phyloP scores from a whole-genome alignment of 2,329 filamentous ascomycete species.

The Xylaria hypoxylon region DNA sequence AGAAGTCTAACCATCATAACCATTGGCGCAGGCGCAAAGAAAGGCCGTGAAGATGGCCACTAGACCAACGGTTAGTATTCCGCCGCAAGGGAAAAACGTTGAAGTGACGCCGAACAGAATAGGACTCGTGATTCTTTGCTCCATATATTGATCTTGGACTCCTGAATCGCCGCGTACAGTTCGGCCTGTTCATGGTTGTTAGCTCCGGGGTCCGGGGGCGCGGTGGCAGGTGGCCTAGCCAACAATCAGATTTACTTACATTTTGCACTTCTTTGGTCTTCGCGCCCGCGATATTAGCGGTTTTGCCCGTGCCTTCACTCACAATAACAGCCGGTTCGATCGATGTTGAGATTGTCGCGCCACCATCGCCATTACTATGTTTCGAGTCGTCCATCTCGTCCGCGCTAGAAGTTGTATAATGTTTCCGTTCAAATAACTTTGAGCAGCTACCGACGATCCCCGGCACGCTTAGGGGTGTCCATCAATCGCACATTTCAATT shows the following conservation, averaged over 20 bases:
- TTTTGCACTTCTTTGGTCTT: constrained; percentile 58
- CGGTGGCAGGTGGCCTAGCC: neutral
- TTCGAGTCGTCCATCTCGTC: constrained; percentile 30
- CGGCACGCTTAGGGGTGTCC: constrained; percentile 6
- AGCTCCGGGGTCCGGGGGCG: neutral
- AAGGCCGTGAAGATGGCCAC: constrained; percentile 59
- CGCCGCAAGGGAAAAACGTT: neutral
- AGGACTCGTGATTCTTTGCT: constrained; percentile 57
- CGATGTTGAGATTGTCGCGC: constrained; percentile 34
- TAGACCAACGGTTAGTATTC: constrained; percentile 36
- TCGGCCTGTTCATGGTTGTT: constrained; percentile 54
- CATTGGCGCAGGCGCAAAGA: constrained; percentile 61
- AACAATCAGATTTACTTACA: constrained; percentile 43
- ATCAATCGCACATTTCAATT: constrained; percentile 13
- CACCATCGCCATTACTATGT: constrained; percentile 27
- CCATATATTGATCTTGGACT: constrained; percentile 58
- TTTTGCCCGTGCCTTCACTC: constrained; percentile 47
- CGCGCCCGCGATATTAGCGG: constrained; percentile 49
- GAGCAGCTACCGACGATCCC: neutral
- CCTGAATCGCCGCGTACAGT: constrained; percentile 59
- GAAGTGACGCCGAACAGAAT: constrained; percentile 51
- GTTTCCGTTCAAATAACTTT: neutral
- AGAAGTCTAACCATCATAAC: constrained; percentile 56
- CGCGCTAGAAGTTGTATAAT: constrained; percentile 1
- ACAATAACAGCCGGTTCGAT: constrained; percentile 43